Base-by-base conservation (phyloP, 2,329 filamentous ascomycete species). In the Neofusicoccum laricinum region DNA sequence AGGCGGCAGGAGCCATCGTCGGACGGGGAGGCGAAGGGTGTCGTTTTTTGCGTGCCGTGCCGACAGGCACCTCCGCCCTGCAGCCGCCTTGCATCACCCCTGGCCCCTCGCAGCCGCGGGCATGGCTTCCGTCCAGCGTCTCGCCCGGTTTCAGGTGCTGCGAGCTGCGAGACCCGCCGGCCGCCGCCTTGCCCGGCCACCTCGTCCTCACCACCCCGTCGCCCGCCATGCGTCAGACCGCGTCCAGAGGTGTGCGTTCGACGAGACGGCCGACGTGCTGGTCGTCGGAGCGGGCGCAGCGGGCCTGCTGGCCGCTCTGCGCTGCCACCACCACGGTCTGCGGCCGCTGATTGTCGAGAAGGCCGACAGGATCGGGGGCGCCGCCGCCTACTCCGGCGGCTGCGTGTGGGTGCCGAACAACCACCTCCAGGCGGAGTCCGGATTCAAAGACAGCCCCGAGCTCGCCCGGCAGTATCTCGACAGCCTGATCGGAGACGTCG, bases 371-470 rank as follows among this genome's bases (percentile, higher is more conserved):
- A 65, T 77, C 38, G 77, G 76, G 11, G 77, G 77, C 17, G 72
- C 76, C 1, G 70, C 75, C 10, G 69, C 70, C n/a, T 76, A 71
- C 49, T 78, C 76, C 2, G 76, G 76, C 17, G 72, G 73, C 17
- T 71, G 69, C 1, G 64, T 74, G 30, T 79, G 76, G 76, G 70
- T 78, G 11, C 76, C 77, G 2, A 70, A 71, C 59, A 74, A 71
- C 38, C 69, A 71, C 49, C 36, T 73, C 8, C 64, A 66, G 4
- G 68, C 65, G 2, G 68, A 67, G 5, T 7, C 34, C 21, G 51
- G 8, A n/a, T 19, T 50, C 41, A 25, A 50, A 6, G 46, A 50
- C 46, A 50, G 46, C 14, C 46, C 46, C 11, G 25, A 4, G 4
- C 46, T 50, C 46, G 46, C 15, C 1, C 25, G 32, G 25, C 46